Evolutionary conservation across 495 filamentous ascomycete species (phyloP).

Genomic region (Aspergillus incahuasiensis): DNA sequence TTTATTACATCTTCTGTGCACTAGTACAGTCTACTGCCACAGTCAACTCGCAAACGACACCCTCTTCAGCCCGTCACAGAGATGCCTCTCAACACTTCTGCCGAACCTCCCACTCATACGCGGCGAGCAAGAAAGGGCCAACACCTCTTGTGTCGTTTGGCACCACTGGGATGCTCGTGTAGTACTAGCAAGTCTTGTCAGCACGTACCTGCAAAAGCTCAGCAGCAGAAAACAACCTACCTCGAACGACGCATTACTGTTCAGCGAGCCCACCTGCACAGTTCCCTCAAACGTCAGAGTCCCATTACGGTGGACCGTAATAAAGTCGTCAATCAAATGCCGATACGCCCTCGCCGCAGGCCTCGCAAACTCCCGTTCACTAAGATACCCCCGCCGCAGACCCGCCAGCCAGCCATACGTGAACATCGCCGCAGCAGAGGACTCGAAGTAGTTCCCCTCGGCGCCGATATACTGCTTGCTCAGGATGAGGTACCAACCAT

Average conservation of each 20-base stretch:
- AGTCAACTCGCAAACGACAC: no score
- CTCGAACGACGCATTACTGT: neutral
- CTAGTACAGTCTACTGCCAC: no score
- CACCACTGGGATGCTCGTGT: neutral
- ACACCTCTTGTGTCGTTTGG: conserved; percentile 3
- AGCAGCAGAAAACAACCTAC: neutral
- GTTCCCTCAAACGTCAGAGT: neutral
- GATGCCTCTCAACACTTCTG: no score
- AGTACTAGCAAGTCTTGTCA: conserved; percentile 1
- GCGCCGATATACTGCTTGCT: neutral
- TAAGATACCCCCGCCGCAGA: neutral
- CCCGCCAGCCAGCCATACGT: conserved; percentile 3
- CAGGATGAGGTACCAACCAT: neutral
- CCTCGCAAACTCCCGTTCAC: neutral
- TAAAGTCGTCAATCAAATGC: conserved; percentile 1
- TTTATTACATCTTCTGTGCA: no score
- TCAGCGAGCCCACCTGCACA: conserved; percentile 1
- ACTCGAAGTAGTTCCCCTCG: conserved; percentile 3
- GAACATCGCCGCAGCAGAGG: neutral
- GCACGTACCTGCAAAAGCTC: neutral
- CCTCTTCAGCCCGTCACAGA: no score
- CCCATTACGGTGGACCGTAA: conserved; percentile 1
- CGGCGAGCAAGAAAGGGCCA: neutral
- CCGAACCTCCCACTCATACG: conserved; percentile 3
- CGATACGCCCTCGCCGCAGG: neutral